Evolutionary conservation across 768 basidiomycete genomes (phyloP).

Genomic region (Trametes sanguinea): DNA sequence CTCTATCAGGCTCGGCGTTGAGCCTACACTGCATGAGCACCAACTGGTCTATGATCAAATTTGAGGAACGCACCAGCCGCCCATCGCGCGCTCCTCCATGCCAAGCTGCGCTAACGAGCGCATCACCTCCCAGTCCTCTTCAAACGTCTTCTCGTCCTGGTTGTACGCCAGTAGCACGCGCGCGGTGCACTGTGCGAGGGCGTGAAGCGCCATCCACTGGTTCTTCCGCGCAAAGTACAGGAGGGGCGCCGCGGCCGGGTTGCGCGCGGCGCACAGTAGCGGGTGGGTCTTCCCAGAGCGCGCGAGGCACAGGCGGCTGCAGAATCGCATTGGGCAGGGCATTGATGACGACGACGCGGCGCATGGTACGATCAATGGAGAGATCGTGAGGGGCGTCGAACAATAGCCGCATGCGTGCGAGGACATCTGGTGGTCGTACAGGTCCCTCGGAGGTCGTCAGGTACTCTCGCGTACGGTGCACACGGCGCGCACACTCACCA

Average conservation of each 20-base stretch:
- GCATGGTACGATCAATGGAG: conserved; percentile 54
- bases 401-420: conserved; percentile 73
- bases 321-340: conserved; percentile 69
- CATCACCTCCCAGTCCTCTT: conserved; percentile 57
- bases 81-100: conserved; percentile 64
- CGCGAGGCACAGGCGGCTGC: conserved; percentile 73
- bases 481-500: conserved; percentile 48
- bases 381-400: conserved; percentile 57
- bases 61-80: conserved; percentile 41
- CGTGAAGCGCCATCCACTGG: conserved; percentile 77
- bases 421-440: conserved; percentile 65
- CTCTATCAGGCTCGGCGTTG: conserved; percentile 57
- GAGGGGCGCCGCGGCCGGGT: conserved; percentile 65
- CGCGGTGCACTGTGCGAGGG: conserved; percentile 66
- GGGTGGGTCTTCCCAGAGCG: conserved; percentile 68
- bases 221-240: conserved; percentile 58
- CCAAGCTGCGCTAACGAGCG: conserved; percentile 70
- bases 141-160: conserved; percentile 43
- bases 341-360: conserved; percentile 36
- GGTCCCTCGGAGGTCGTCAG: conserved; percentile 53
- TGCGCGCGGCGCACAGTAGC: conserved; percentile 73
- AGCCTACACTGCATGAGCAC: conserved; percentile 28
- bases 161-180: conserved; percentile 59
- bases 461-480: neutral
- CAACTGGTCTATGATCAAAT: no score